Conservation (phyloP, 1,139 yeast genomes). For the Yamadazyma conglobata region DNA sequence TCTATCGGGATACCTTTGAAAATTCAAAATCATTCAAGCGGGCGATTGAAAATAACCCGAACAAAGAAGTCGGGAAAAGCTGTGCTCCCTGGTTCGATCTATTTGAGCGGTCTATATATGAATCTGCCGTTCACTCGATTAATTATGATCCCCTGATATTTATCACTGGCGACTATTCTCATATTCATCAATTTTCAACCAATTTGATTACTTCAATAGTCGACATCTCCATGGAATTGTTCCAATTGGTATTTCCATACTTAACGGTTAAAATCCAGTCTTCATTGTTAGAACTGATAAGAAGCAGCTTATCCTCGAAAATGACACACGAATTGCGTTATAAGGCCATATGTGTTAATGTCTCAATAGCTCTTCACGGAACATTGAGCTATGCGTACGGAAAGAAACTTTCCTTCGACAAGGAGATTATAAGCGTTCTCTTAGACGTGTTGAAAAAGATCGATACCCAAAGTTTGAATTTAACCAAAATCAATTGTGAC, state of each 20-base stretch:
- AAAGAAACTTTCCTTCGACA: constrained; percentile 31
- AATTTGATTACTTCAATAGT: constrained; percentile 53
- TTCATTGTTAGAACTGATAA: constrained; percentile 76
- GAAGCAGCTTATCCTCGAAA: constrained; percentile 44
- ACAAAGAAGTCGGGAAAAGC: constrained; percentile 3
- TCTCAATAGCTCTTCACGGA: constrained; percentile 62
- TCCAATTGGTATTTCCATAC: constrained; percentile 66
- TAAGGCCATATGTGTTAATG: constrained; percentile 58
- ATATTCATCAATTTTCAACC: constrained; percentile 23
- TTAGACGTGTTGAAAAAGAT: constrained; percentile 57
- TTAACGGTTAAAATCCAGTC: constrained; percentile 81
- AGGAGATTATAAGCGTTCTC: constrained; percentile 46
- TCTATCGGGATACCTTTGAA: constrained; percentile 17
- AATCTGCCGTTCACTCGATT: constrained; percentile 26
- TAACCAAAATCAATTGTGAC: constrained; percentile 58
- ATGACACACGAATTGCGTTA: constrained; percentile 30
- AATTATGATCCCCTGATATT: constrained; percentile 34
- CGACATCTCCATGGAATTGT: constrained; percentile 75
- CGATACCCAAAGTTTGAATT: constrained; percentile 30
- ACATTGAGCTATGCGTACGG: constrained; percentile 36
- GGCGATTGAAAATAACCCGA: constrained; percentile 7
- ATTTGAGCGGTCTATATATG: constrained; percentile 26
- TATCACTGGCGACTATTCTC: constrained; percentile 27
- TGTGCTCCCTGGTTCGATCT: constrained; percentile 29
- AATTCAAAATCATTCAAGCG: constrained; percentile 3